Conservation (phyloP, 2,329 filamentous ascomycete species). For the Alternaria arborescens region DNA sequence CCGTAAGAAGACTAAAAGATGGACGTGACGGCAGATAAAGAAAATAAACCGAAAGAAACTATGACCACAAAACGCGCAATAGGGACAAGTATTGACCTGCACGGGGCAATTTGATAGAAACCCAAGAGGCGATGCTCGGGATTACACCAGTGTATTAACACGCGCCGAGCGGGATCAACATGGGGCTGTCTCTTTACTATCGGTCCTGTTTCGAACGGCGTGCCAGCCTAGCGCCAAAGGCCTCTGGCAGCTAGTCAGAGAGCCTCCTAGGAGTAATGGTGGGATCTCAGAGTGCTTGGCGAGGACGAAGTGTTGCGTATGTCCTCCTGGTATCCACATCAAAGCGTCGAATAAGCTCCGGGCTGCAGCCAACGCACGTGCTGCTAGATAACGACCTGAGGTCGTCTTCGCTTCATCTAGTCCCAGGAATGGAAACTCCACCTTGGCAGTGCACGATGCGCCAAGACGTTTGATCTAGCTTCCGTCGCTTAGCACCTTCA, state of each 20-base stretch:
- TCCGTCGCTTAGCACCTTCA: conserved; percentile 18
- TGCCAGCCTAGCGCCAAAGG: conserved; percentile 32
- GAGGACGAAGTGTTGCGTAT: conserved; percentile 42
- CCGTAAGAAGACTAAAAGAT: conserved; percentile 31
- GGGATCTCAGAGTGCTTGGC: conserved; percentile 41
- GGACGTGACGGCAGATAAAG: conserved; percentile 27
- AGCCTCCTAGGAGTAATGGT: conserved; percentile 26
- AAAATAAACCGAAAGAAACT: conserved; percentile 10
- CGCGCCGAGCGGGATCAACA: conserved; percentile 28
- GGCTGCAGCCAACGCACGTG: conserved; percentile 30
- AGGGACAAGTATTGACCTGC: conserved; percentile 29
- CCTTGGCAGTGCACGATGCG: conserved; percentile 35
- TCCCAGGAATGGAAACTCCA: conserved; percentile 19
- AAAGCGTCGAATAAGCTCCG: conserved; percentile 41
- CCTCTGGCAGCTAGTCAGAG: conserved; percentile 36
- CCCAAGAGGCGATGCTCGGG: conserved; percentile 27
- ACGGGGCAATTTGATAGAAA: conserved; percentile 33
- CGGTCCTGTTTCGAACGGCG: conserved; percentile 41
- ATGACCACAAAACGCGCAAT: conserved; percentile 23
- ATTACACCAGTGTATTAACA: conserved; percentile 37
- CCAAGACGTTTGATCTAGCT: conserved; percentile 35
- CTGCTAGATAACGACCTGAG: conserved; percentile 29
- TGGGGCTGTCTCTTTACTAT: conserved; percentile 25
- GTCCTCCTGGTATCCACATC: conserved; percentile 42
- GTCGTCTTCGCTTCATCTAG: conserved; percentile 32